phyloP scores from a whole-genome alignment of 139 green algal species.

The Haematococcus lacustris region DNA sequence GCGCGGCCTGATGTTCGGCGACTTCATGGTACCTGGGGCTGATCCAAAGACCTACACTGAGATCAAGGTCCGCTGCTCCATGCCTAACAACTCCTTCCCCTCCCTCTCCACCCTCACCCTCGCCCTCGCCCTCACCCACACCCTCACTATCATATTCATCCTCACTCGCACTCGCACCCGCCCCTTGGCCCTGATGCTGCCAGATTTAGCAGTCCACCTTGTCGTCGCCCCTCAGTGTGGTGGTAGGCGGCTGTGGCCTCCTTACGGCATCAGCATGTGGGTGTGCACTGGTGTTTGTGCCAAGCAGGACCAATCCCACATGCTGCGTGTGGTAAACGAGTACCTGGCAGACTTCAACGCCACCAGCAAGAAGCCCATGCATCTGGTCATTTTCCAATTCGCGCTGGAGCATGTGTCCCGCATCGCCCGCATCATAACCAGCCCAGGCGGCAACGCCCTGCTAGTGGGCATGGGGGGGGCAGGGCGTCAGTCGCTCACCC shows the following conservation, averaged over 20 bases:
- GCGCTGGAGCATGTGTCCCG: conserved; percentile 65
- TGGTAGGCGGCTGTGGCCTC: neutral
- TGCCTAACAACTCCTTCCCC: too few relatives aligned
- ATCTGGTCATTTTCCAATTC: conserved; percentile 68
- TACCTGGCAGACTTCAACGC: conserved; percentile 70
- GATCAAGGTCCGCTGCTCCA: too few relatives aligned
- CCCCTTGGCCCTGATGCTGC: too few relatives aligned
- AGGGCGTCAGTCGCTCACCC: conserved; percentile 58
- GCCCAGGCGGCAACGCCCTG: conserved; percentile 59
- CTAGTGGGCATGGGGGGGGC: conserved; percentile 68
- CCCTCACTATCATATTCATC: too few relatives aligned
- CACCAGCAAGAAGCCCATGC: conserved; percentile 65
- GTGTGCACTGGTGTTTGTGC: neutral
- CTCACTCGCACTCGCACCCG: too few relatives aligned
- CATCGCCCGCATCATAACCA: conserved; percentile 60
- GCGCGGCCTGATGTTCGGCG: conserved; percentile 59
- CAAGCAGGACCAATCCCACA: conserved; percentile 16
- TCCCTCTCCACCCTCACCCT: too few relatives aligned
- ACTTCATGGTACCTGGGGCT: conserved; percentile 67
- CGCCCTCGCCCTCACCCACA: too few relatives aligned
- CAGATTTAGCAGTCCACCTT: too few relatives aligned
- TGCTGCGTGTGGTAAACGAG: conserved; percentile 38
- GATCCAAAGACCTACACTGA: conserved; percentile 5
- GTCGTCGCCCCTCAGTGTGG: too few relatives aligned
- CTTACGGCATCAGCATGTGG: neutral